Base-by-base conservation (phyloP, 371 early-diverging fungal genomes). In the Sporodiniella umbellata region DNA sequence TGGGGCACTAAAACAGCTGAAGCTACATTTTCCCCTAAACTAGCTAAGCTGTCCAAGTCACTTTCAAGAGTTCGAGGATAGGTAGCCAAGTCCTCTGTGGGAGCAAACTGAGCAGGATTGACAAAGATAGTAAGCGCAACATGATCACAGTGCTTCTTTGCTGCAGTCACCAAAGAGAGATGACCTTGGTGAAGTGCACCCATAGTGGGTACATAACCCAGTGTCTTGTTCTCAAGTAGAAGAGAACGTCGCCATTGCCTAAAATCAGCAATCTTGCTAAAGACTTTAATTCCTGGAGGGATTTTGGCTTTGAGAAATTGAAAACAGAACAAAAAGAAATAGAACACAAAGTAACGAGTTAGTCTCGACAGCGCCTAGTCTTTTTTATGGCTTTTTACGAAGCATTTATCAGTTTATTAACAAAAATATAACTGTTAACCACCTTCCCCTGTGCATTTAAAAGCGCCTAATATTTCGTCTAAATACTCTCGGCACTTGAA, bases 31-130 rank as follows among this genome's bases (percentile, higher is more conserved):
- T 71, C 54, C 19, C 66, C 66, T 3, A 77, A 52, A 11, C 48
- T 50, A 17, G 62, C 66, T 22, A 97, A 72, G 39, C 82, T 67
- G 1, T 72, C 69, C 8, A 94, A 55, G 61, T 98, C 98, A 3
- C 62, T 47, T 23, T 87, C 83, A 15, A 53, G 66, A 0, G 94
- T 93, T 33, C 96, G 86, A 18, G 98, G 98, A 58, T 98, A 98
- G 33, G 80, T 78, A 48, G 79, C 87, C 21, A 96, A 75, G 58
- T 98, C 98, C 67, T 98, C 98, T 48, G 86, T 84, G 0, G 96
- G 96, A 1, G 96, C 94, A 62, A 98, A 98, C 60, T 98, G 98
- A 3, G 96, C 89, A 15, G 98, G 98, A 56, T 98, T 98, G 19
- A 98, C 98, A 74, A 96, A 98, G 44, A 98, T 91, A 39, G 88